A percentile compares a stretch with the other conserved stretches of the same genome.
These are phyloP conservation scores for Macadamia tetraphylla DNA, from an alignment of 164 flowering plant species.

Conservation along the genomic window DNA sequence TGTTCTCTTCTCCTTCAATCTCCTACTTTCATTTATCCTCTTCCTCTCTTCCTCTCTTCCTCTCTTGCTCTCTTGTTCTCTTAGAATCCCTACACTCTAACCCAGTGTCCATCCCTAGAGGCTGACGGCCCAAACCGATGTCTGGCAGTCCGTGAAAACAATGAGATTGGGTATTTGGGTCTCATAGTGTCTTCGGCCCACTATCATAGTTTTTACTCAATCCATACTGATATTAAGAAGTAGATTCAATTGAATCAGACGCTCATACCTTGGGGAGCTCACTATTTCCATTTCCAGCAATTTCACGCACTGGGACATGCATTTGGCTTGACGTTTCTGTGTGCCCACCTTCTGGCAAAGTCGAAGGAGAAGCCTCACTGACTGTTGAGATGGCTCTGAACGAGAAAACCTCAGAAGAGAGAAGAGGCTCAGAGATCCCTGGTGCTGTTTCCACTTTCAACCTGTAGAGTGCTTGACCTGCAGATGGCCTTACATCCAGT, in stretches of 20 bases:
- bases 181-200: too few species aligned
- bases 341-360: constrained; percentile 19
- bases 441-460: constrained; percentile 70
- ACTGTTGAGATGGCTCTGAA: constrained; percentile 53
- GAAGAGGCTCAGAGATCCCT: constrained; percentile 51
- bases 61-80: too few species aligned
- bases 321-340: constrained; percentile 18
- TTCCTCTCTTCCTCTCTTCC: too few species aligned
- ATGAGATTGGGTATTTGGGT: too few species aligned
- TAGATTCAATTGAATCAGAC: not conserved
- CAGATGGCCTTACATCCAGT: constrained; percentile 81
- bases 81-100: too few species aligned
- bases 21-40: too few species aligned
- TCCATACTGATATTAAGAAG: not conserved
- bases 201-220: too few species aligned
- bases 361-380: constrained; percentile 35
- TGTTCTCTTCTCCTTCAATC: too few species aligned
- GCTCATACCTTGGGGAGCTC: constrained; percentile 46
- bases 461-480: constrained; percentile 92
- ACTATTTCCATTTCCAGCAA: constrained; percentile 30
- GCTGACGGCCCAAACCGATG: too few species aligned
- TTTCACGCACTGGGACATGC: constrained; percentile 24
- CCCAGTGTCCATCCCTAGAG: too few species aligned
- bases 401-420: constrained; percentile 89
- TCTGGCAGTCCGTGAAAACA: too few species aligned